These are phyloP conservation scores for Penicillium subrubescens DNA, from an alignment of 495 filamentous ascomycete genomes.

Conservation along the genomic window DNA sequence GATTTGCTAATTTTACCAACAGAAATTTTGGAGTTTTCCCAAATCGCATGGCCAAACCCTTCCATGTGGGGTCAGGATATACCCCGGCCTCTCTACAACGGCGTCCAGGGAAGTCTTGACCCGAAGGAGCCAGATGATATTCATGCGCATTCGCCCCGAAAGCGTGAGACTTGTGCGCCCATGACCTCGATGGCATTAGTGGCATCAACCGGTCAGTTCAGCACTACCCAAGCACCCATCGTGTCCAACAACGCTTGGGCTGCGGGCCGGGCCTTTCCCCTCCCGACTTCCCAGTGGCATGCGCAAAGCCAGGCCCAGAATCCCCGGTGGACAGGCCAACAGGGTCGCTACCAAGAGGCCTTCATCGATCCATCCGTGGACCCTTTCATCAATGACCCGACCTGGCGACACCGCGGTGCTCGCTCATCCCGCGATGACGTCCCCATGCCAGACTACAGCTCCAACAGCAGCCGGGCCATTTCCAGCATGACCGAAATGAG, in stretches of 20 bases:
- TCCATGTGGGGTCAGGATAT: slow-evolving; percentile 64
- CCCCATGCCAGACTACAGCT: slow-evolving; percentile 57
- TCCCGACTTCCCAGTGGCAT: slow-evolving; percentile 9
- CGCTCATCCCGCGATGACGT: slow-evolving; percentile 50
- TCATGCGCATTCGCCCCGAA: slow-evolving; percentile 56
- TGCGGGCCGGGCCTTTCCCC: slow-evolving; percentile 25
- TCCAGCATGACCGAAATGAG: slow-evolving; percentile 49
- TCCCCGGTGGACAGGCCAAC: slow-evolving; percentile 15
- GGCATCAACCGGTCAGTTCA: slow-evolving; percentile 20
- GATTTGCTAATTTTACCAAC: slow-evolving; percentile 17
- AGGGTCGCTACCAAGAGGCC: slow-evolving; percentile 43
- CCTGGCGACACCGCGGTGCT: slow-evolving; percentile 39
- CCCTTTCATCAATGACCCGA: slow-evolving; percentile 33
- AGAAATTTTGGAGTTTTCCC: slow-evolving; percentile 74
- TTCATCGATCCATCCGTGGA: slow-evolving; percentile 35
- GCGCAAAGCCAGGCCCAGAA: slow-evolving; percentile 1
- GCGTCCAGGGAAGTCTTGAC: slow-evolving; percentile 25
- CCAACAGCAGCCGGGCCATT: slow-evolving; percentile 45
- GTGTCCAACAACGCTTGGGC: slow-evolving; percentile 30
- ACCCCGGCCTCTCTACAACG: slow-evolving; percentile 40
- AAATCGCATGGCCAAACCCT: slow-evolving; percentile 83
- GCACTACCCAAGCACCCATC: slow-evolving; percentile 13
- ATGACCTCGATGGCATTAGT: neutral
- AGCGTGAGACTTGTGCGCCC: slow-evolving; percentile 20
- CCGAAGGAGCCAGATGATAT: slow-evolving; percentile 39